phyloP scores from a whole-genome alignment of 2,329 filamentous ascomycete genomes.

The Sporothrix humicola region DNA sequence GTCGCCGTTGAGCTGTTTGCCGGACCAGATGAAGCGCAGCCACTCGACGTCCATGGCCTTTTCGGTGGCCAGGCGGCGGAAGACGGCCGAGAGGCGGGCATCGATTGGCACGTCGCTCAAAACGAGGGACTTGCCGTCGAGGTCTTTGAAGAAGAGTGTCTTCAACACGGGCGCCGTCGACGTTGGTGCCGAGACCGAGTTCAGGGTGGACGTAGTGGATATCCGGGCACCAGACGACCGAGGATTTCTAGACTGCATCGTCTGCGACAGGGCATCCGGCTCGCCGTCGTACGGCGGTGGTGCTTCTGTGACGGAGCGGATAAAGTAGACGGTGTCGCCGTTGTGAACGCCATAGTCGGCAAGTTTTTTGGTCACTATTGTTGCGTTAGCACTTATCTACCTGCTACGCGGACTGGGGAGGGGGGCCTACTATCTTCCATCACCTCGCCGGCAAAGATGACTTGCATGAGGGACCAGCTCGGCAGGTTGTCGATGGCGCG shows the following conservation, averaged over 20 bases:
- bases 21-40: constrained; percentile 30
- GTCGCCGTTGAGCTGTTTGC: constrained; percentile 22
- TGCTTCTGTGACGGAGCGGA: constrained; percentile 25
- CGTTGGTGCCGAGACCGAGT: too few species aligned
- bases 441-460: constrained; percentile 27
- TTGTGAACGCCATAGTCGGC: constrained; percentile 4
- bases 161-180: not conserved
- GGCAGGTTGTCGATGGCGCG: not conserved
- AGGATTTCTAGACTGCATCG: not conserved
- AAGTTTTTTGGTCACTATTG: not conserved
- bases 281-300: constrained; percentile 17
- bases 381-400: too few species aligned
- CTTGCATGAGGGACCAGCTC: constrained; percentile 26
- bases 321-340: constrained; percentile 31
- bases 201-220: too few species aligned
- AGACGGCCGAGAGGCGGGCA: not conserved
- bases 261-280: not conserved
- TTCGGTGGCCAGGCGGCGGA: constrained; percentile 14
- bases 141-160: constrained; percentile 29
- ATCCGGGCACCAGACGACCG: not conserved
- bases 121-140: constrained; percentile 17
- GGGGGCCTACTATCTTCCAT: constrained; percentile 6
- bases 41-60: constrained; percentile 29
- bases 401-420: not conserved
- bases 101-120: constrained; percentile 17